Evolutionary conservation across 306 rosid species (phyloP), one percentile per base, ranked within the genome.

Genomic region (Potentilla sterilis): DNA sequence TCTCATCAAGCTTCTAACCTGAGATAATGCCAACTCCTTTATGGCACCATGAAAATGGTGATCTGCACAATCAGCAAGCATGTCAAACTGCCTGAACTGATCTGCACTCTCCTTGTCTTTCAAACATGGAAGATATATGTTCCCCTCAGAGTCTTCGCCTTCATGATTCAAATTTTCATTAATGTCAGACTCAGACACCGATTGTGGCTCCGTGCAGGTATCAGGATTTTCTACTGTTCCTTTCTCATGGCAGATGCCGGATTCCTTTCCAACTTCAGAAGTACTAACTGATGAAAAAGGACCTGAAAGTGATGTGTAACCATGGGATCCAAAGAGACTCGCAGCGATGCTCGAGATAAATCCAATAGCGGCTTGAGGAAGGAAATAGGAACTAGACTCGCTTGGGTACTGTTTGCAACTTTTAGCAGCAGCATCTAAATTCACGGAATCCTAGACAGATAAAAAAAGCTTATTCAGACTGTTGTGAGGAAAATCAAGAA

Each of bases 301-400:
- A 77, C 67, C 69, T 9, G 83, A 62, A 46, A 77, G 73, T 76
- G 88, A 81, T 73, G 87, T 74, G 74, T 86, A 85, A 28, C 86
- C 88, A 83, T 88, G 69, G 69, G 84, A 81, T 70, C 88, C 89
- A 78, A 89, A 81, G 72, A 96, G 78, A 76, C 87, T 82, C 51
- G 78, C 78, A 71, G 85, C 88, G 34, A 92, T 75, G 85, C 77
- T 87, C 37, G 87, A 85, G 85, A 96, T 84, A 75, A 90, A 84
- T 79, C 85, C 89, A 62, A 92, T 61, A 82, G 92, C 91, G 22
- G 90, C 93, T 82, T 68, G 97, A 72, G 98, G 83, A 86, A 96
- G 77, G 81, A 82, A 81, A 81, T 80, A 90, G 70, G 87, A 80
- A 79, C 85, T 75, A 79, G 83, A 75, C 81, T 89, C 93, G 83